Percentiles rank a stretch among this genome's conserved stretches.
phyloP scores from a whole-genome alignment of 805 yeast species.

The Starmerella khaoyaiensis region DNA sequence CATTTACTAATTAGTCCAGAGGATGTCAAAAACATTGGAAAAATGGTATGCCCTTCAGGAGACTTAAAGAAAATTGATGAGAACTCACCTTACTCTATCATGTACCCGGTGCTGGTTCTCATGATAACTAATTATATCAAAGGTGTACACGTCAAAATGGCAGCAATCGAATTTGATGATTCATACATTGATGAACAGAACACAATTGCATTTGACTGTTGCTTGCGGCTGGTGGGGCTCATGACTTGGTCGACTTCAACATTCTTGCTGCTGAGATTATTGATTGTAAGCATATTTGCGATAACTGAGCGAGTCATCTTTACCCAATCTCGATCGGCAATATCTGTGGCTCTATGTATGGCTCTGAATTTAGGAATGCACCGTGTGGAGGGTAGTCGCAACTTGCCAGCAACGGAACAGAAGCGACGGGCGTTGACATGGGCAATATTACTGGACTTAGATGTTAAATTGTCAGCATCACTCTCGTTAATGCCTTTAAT shows the following conservation, averaged over 20 bases:
- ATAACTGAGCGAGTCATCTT: constrained; percentile 14
- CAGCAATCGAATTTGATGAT: neutral
- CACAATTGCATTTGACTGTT: constrained; percentile 40
- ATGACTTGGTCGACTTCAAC: constrained; percentile 8
- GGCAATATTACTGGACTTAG: constrained; percentile 39
- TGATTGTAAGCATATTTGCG: constrained; percentile 30
- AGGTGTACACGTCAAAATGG: neutral
- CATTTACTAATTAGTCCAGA: constrained; percentile 3
- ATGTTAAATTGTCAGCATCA: constrained; percentile 35
- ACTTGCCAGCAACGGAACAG: constrained; percentile 31
- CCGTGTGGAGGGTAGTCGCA: constrained; percentile 34
- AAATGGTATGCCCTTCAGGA: constrained; percentile 8
- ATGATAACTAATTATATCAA: neutral
- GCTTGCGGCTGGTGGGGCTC: constrained; percentile 37
- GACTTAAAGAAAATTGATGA: constrained; percentile 7
- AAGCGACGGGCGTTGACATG: constrained; percentile 34
- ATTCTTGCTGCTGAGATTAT: constrained; percentile 27
- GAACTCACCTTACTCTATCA: constrained; percentile 13
- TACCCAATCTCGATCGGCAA: constrained; percentile 27
- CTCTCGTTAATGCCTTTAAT: constrained; percentile 40
- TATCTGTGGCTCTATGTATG: constrained; percentile 38
- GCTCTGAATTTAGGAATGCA: constrained; percentile 50
- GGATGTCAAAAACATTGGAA: constrained; percentile 7
- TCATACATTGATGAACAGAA: constrained; percentile 28
- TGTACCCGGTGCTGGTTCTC: constrained; percentile 9